Base-by-base conservation (phyloP, 164 flowering plant species). In the Sedum album region DNA sequence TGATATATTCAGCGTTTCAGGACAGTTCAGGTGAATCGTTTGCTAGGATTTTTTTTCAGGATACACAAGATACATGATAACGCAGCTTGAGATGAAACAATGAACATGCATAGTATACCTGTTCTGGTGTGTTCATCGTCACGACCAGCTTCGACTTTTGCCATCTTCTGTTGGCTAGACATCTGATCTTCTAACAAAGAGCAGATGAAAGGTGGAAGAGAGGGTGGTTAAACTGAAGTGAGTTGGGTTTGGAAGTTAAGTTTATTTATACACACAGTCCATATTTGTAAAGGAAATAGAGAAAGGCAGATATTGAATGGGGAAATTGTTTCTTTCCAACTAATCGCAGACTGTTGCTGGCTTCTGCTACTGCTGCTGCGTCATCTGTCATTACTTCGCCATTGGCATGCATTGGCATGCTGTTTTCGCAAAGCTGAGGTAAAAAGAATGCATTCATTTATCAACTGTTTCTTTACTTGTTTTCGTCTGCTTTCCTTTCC, bases 321-420 rank as follows among this genome's bases (percentile, higher is more conserved):
- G 60, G 31, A 7, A 55, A 55, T 23, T 9, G 23, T 1, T 23
- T 55, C 31, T 55, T 23, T 55, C 60, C 60, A 55, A 11, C 60
- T 55, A 55, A 55, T 55, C 13, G 30, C 60, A 55, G 60, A 9
- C 31, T 26, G 60, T 23, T 4, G 57, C 57, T 39, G n/a, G n/a
- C n/a, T n/a, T n/a, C n/a, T n/a, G n/a, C n/a, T n/a, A n/a, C n/a
- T 23, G 15, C 0, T 11, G 31, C 60, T 23, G 10, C 30, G 15
- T 55, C 60, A 55, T 39, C 53, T 55, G 60, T 31, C 60, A 13
- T 55, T 55, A 55, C 31, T 55, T 55, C 60, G 15, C 60, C 31
- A 23, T 55, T 55, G 60, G 23, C 60, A 55, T 55, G 60, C 60
- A 55, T 55, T 55, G 60, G 60, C 60, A 55, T 55, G 9, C 60